Evolutionary conservation across 1,139 yeast genomes (phyloP), one percentile per base, ranked within the genome.

Genomic region (Protomyces macrosporus): DNA sequence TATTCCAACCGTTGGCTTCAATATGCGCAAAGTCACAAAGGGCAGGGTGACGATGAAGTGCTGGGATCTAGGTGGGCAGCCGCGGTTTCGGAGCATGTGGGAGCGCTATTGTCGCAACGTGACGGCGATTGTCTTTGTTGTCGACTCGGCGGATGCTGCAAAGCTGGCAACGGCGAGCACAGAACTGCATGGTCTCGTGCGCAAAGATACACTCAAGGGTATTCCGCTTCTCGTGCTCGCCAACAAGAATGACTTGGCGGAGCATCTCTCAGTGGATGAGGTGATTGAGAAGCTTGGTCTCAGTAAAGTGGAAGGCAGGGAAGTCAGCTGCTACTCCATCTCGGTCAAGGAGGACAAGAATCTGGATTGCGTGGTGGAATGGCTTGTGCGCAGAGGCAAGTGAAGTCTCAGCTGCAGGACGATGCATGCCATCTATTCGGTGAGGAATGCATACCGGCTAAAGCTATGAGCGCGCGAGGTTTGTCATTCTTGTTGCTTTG

Each of bases 1-100:
- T 10, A 75, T 76, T 57, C 78, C 78, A 3, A 76, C 78, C 4
- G 77, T 76, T 14, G 78, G 78, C 32, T 76, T 76, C 67, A 74
- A 77, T 9, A 74, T 76, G 76, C 75, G 75, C 63, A 68, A 75
- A 55, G 73, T 76, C 53, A 72, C 71, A 55, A 71, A 73, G 65
- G 78, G 78, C n/a, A 69, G 72, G 12, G 78, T 76, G 16, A 75
- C 76, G 34, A 68, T 76, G 36, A 76, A 76, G 69, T 76, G 78
- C 70, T 76, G 78, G 78, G 78, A 76, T 71, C 67, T 76, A 37
- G 78, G 78, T 32, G 78, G 78, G 1, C 78, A 76, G 68, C 77
- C 78, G 9, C 69, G 78, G 55, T 76, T 76, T 67, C 65, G 78
- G 57, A 71, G 76, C 45, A 75, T 76, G 78, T 76, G 78, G 78